A percentile compares a stretch with the other conserved stretches of the same genome.
These are phyloP conservation scores for Pyropia yezoensis DNA, from an alignment of 23 red algal genomes.

Conservation along the genomic window DNA sequence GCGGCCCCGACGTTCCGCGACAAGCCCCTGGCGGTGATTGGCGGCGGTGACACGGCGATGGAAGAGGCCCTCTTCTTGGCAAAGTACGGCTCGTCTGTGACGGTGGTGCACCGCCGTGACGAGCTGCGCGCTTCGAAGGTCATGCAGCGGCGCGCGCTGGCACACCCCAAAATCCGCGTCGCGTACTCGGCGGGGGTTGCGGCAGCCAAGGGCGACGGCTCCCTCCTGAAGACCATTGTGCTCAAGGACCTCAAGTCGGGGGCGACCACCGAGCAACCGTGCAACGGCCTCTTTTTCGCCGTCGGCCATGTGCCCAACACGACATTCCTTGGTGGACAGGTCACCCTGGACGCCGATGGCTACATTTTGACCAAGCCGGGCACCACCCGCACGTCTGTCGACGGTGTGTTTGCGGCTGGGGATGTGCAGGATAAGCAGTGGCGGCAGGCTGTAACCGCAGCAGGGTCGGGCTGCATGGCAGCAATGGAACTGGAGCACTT, in stretches of 20 bases:
- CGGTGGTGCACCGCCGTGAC: slow-evolving; percentile 79
- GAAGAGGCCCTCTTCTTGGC: slow-evolving; percentile 96
- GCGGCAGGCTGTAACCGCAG: slow-evolving; percentile 85
- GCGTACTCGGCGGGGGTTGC: slow-evolving; percentile 66
- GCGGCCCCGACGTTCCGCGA: slow-evolving; percentile 82
- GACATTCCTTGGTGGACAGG: slow-evolving; percentile 60
- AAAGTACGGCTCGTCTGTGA: slow-evolving; percentile 69
- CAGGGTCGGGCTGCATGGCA: slow-evolving; percentile 90
- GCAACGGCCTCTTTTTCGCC: slow-evolving; percentile 84
- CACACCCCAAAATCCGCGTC: slow-evolving; percentile 66
- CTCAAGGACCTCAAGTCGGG: slow-evolving; percentile 61
- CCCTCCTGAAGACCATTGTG: slow-evolving; percentile 49
- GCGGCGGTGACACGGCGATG: slow-evolving; percentile 92
- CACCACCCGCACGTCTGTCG: slow-evolving; percentile 72
- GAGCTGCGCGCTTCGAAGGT: slow-evolving; percentile 78
- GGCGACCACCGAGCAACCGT: slow-evolving; percentile 17
- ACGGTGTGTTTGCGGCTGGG: slow-evolving; percentile 85
- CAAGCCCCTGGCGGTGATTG: slow-evolving; percentile 67
- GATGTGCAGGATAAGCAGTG: slow-evolving; percentile 95
- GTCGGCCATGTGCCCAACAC: slow-evolving; percentile 89
- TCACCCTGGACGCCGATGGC: slow-evolving; percentile 53
- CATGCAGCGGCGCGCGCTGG: slow-evolving; percentile 82
- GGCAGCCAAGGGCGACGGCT: slow-evolving; percentile 71
- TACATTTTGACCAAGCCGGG: slow-evolving; percentile 91
- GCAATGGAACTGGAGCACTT: slow-evolving; percentile 83